phyloP scores from a whole-genome alignment of 345 rosid species.

The Populus simonii region DNA sequence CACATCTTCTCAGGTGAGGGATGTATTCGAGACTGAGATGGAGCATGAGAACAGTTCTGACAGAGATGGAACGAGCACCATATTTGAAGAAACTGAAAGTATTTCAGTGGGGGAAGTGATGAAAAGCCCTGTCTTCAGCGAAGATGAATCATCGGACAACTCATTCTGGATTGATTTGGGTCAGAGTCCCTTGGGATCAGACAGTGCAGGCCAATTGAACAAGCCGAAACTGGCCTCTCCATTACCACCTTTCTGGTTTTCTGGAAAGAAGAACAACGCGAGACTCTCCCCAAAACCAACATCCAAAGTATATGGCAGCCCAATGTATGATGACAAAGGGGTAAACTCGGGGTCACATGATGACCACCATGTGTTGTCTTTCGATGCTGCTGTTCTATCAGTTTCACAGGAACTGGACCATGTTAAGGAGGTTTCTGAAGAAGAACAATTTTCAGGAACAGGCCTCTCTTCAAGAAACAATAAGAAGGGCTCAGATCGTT shows the following conservation, averaged over 20 bases:
- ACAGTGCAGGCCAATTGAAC: slow-evolving; percentile 47
- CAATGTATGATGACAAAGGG: slow-evolving; percentile 58
- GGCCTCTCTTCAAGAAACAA: slow-evolving; percentile 17
- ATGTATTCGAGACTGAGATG: slow-evolving; percentile 86
- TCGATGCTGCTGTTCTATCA: slow-evolving; percentile 90
- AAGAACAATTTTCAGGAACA: slow-evolving; percentile 38
- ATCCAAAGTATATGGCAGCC: slow-evolving; percentile 66
- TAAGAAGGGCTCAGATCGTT: slow-evolving; percentile 22
- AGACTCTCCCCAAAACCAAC: slow-evolving; percentile 59
- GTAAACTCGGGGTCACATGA: slow-evolving; percentile 33
- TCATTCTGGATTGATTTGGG: slow-evolving; percentile 94
- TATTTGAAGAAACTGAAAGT: slow-evolving; percentile 91
- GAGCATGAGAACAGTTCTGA: slow-evolving; percentile 79
- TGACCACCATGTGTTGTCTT: slow-evolving; percentile 66
- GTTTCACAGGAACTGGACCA: slow-evolving; percentile 73
- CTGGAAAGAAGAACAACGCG: slow-evolving; percentile 61
- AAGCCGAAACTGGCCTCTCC: slow-evolving; percentile 61
- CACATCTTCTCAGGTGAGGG: slow-evolving; percentile 88
- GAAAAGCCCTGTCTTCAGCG: slow-evolving; percentile 96
- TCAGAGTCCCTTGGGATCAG: slow-evolving; percentile 84
- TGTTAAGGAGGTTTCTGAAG: slow-evolving; percentile 52
- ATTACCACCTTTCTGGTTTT: slow-evolving; percentile 65
- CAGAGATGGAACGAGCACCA: slow-evolving; percentile 80
- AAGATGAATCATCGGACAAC: slow-evolving; percentile 90
- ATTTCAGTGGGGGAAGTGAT: slow-evolving; percentile 91